Evolutionary conservation across 768 basidiomycete genomes (phyloP).

Genomic region (Nidularia pulvinata): DNA sequence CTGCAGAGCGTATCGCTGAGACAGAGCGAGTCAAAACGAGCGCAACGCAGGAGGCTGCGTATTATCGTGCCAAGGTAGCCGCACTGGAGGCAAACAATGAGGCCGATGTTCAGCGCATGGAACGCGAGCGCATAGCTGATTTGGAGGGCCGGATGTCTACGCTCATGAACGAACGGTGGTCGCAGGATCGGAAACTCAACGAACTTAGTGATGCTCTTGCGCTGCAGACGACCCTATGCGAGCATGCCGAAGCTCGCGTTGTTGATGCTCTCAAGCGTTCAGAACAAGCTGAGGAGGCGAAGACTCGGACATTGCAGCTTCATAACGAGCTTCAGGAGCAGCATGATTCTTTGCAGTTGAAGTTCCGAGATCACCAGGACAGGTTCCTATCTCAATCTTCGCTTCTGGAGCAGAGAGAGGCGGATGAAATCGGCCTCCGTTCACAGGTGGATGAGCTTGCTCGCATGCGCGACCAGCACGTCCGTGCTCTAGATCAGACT

Average conservation of each 20-base stretch:
- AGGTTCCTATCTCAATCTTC: conserved; percentile 74
- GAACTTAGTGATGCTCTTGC: conserved; percentile 76
- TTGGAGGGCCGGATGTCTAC: conserved; percentile 72
- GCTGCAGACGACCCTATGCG: conserved; percentile 73
- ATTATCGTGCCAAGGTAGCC: conserved; percentile 92
- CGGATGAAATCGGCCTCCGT: conserved; percentile 66
- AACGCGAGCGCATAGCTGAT: conserved; percentile 74
- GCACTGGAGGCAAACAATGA: conserved; percentile 77
- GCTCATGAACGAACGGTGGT: conserved; percentile 60
- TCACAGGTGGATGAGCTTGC: conserved; percentile 73
- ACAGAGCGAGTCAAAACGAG: conserved; percentile 75
- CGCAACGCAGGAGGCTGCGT: conserved; percentile 93
- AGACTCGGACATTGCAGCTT: conserved; percentile 61
- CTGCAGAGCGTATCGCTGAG: conserved; percentile 77
- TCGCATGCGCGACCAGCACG: conserved; percentile 77
- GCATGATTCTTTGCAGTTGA: conserved; percentile 56
- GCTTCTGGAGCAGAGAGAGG: conserved; percentile 73
- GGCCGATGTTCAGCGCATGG: conserved; percentile 65
- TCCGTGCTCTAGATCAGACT: conserved; percentile 87
- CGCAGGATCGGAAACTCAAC: conserved; percentile 67
- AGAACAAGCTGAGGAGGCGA: conserved; percentile 68
- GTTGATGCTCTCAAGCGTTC: conserved; percentile 75
- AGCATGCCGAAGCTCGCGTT: conserved; percentile 80
- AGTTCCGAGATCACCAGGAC: conserved; percentile 77
- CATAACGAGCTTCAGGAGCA: conserved; percentile 72